A percentile compares a stretch with the other conserved stretches of the same genome.
Conservation (phyloP, 495 filamentous ascomycete genomes). For the Podospora sp. region DNA sequence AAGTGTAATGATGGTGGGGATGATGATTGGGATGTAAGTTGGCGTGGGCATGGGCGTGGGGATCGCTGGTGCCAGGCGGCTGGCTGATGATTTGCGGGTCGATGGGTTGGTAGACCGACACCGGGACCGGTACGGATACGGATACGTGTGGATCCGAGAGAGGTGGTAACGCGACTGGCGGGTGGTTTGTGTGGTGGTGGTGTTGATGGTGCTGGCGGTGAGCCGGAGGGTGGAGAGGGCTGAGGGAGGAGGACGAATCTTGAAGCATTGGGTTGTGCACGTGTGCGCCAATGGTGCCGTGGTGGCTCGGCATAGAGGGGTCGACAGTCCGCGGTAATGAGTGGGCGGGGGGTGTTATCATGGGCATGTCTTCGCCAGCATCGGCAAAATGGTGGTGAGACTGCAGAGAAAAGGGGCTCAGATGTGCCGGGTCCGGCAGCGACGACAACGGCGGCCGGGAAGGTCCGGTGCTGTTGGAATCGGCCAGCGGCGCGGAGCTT, state of each 20-base stretch:
- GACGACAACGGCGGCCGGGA: slow-evolving; percentile 29
- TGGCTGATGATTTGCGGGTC: slow-evolving; percentile 56
- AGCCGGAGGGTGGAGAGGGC: slow-evolving; percentile 29
- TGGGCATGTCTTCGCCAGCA: slow-evolving; percentile 38
- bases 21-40: slow-evolving; percentile 23
- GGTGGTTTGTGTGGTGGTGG: slow-evolving; percentile 26
- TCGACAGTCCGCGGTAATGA: slow-evolving; percentile 21
- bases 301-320: slow-evolving; percentile 30
- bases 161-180: slow-evolving; percentile 27
- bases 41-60: slow-evolving; percentile 20
- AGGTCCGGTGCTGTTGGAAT: not conserved
- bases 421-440: slow-evolving; percentile 32
- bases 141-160: slow-evolving; percentile 22
- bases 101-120: slow-evolving; percentile 48
- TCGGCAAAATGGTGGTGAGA: slow-evolving; percentile 40
- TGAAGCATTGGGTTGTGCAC: slow-evolving; percentile 38
- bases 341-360: slow-evolving; percentile 26
- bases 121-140: slow-evolving; percentile 27
- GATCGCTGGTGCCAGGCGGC: slow-evolving; percentile 21
- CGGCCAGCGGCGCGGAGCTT: slow-evolving; percentile 9
- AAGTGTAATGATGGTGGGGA: slow-evolving; percentile 31
- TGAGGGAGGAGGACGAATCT: slow-evolving; percentile 24
- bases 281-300: slow-evolving; percentile 25
- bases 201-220: slow-evolving; percentile 31
- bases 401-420: slow-evolving; percentile 30